These are phyloP conservation scores for Lichtheimia corymbifera DNA, from an alignment of 371 early-diverging fungal genomes.

Conservation along the genomic window DNA sequence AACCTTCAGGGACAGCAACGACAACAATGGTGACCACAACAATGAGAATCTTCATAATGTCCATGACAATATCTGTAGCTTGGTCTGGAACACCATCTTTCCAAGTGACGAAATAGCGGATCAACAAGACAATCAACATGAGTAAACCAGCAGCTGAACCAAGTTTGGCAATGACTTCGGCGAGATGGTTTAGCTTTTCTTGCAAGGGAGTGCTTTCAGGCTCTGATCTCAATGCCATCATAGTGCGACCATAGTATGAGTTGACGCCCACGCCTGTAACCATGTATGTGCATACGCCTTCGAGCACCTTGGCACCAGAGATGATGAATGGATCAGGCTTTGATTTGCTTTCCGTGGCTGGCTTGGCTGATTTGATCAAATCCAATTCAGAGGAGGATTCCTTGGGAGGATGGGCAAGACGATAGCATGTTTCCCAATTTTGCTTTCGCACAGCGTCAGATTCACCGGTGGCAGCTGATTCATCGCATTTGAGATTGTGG, in stretches of 20 bases:
- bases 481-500: conserved; percentile 86
- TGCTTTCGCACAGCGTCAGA: conserved; percentile 74
- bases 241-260: conserved; percentile 76
- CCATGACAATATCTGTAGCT: conserved; percentile 47
- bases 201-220: conserved; percentile 74
- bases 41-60: conserved; percentile 68
- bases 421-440: conserved; percentile 36
- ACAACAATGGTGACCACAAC: conserved; percentile 73
- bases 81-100: conserved; percentile 27
- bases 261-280: conserved; percentile 72
- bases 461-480: conserved; percentile 92
- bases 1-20: conserved; percentile 84
- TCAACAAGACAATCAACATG: conserved; percentile 64
- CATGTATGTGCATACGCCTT: conserved; percentile 78
- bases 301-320: conserved; percentile 74
- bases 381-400: neutral
- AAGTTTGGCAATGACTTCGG: conserved; percentile 72
- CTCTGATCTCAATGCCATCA: conserved; percentile 72
- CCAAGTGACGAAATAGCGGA: conserved; percentile 62
- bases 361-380: neutral
- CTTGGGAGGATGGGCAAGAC: conserved; percentile 3
- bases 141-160: conserved; percentile 68
- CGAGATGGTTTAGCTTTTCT: conserved; percentile 66
- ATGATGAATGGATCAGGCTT: conserved; percentile 72
- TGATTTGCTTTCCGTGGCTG: conserved; percentile 15